Conservation (phyloP, 768 basidiomycete species). For the Mycena olivaceomarginata region DNA sequence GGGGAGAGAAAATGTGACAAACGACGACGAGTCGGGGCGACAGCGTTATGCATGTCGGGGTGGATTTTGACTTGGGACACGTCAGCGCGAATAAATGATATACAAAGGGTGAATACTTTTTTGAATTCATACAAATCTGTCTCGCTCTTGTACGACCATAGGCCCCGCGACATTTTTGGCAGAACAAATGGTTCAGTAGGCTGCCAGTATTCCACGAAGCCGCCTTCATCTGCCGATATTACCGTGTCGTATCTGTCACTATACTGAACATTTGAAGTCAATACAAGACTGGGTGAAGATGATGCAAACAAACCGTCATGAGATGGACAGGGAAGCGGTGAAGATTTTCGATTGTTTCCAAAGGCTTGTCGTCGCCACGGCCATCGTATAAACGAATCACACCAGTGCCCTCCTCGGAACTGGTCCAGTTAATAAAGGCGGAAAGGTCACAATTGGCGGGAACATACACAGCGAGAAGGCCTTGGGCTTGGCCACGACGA, state of each 20-base stretch:
- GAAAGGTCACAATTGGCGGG: slow-evolving; percentile 1
- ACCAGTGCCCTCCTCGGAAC: slow-evolving; percentile 86
- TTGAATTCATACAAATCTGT: slow-evolving; percentile 99
- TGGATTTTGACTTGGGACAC: slow-evolving; percentile 84
- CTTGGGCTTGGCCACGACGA: slow-evolving; percentile 89
- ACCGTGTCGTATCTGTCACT: slow-evolving; percentile 93
- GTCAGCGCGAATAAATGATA: slow-evolving; percentile 20
- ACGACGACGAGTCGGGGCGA: slow-evolving; percentile 94
- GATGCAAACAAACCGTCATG: slow-evolving; percentile 80
- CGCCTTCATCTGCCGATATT: slow-evolving; percentile 94
- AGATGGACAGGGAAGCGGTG: slow-evolving; percentile 94
- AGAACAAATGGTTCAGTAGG: slow-evolving; percentile 91
- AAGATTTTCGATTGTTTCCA: slow-evolving; percentile 85
- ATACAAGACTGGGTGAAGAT: background rate
- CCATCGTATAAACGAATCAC: slow-evolving; percentile 94
- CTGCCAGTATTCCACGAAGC: slow-evolving; percentile 98
- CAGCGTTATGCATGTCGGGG: slow-evolving; percentile 93
- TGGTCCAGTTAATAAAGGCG: slow-evolving; percentile 52
- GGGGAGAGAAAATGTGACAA: slow-evolving; percentile 95
- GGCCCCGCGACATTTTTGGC: slow-evolving; percentile 85
- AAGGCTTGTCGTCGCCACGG: slow-evolving; percentile 86
- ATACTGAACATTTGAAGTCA: slow-evolving; percentile 74
- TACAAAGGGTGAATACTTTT: slow-evolving; percentile 74
- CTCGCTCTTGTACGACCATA: slow-evolving; percentile 94
- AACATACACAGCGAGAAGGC: slow-evolving; percentile 91